phyloP scores from a whole-genome alignment of 2,329 filamentous ascomycete genomes.

The Colletotrichum tropicicola region DNA sequence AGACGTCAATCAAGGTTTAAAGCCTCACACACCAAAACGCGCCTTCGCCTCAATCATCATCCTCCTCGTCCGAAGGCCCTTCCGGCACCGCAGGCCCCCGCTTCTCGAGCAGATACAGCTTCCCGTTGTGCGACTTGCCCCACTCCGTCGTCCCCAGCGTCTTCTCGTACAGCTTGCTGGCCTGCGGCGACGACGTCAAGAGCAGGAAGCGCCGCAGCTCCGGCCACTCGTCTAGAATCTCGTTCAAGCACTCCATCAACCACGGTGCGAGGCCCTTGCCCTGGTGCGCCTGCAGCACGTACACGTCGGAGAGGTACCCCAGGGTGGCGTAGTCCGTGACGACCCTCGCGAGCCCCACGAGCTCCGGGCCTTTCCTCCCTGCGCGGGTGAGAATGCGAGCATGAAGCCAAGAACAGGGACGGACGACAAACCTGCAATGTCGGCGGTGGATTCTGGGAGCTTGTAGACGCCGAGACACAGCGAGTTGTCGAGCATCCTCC shows the following conservation, averaged over 20 bases:
- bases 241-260: slow-evolving; percentile 69
- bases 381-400: not conserved
- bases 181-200: slow-evolving; percentile 50
- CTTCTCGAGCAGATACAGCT: slow-evolving; percentile 52
- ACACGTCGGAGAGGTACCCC: slow-evolving; percentile 67
- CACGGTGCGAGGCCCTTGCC: slow-evolving; percentile 70
- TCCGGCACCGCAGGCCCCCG: slow-evolving; percentile 37
- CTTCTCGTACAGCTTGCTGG: slow-evolving; percentile 55
- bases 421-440: slow-evolving; percentile 40
- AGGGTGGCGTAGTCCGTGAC: slow-evolving; percentile 31
- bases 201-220: slow-evolving; percentile 68
- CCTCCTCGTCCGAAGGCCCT: slow-evolving; percentile 11
- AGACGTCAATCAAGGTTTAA: slow-evolving; percentile 59
- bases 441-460: slow-evolving; percentile 40
- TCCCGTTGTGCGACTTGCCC: slow-evolving; percentile 50
- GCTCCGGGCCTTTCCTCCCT: slow-evolving; percentile 38
- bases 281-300: slow-evolving; percentile 67
- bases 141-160: slow-evolving; percentile 56
- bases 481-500: slow-evolving; percentile 64
- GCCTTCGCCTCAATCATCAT: not conserved
- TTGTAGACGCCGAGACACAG: slow-evolving; percentile 68
- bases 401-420: not conserved
- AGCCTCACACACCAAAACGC: not conserved
- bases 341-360: slow-evolving; percentile 49
- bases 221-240: slow-evolving; percentile 64